These are phyloP conservation scores for Fusarium nygamai DNA, from an alignment of 2,329 filamentous ascomycete species.

Conservation along the genomic window DNA sequence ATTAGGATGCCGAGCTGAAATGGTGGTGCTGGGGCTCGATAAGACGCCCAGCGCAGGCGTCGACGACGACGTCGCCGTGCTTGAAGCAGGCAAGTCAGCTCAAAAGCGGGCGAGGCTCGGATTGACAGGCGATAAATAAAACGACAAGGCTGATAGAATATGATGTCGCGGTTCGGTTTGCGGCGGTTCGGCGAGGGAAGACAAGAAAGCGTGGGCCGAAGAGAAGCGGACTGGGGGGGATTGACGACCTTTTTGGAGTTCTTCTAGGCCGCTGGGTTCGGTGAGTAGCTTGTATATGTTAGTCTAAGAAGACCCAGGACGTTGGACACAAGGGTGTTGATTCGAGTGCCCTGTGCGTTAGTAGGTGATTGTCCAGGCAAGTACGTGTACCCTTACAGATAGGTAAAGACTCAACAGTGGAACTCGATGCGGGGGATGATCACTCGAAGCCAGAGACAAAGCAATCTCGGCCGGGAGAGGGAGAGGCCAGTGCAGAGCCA, in stretches of 20 bases:
- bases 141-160: constrained; percentile 22
- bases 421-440: constrained; percentile 19
- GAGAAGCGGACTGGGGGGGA: constrained; percentile 41
- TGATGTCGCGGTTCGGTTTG: constrained; percentile 47
- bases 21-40: constrained; percentile 7
- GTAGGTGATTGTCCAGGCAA: neutral
- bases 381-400: constrained; percentile 32
- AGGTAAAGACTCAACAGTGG: constrained; percentile 6
- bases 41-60: constrained; percentile 11
- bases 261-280: constrained; percentile 31
- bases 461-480: neutral
- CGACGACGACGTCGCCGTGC: constrained; percentile 19
- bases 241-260: constrained; percentile 42
- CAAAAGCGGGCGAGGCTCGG: constrained; percentile 13
- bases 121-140: constrained; percentile 3
- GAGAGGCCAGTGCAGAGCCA: constrained; percentile 20
- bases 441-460: neutral
- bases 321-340: constrained; percentile 19
- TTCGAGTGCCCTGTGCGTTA: constrained; percentile 20
- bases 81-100: constrained; percentile 27
- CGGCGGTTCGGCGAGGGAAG: constrained; percentile 48
- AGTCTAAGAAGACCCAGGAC: neutral
- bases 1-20: constrained; percentile 14
- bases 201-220: constrained; percentile 39
- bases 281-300: constrained; percentile 6